A percentile compares a stretch with the other conserved stretches of the same genome.
Conservation (phyloP, 2,329 filamentous ascomycete species). For the Hirsutella rhossiliensis region DNA sequence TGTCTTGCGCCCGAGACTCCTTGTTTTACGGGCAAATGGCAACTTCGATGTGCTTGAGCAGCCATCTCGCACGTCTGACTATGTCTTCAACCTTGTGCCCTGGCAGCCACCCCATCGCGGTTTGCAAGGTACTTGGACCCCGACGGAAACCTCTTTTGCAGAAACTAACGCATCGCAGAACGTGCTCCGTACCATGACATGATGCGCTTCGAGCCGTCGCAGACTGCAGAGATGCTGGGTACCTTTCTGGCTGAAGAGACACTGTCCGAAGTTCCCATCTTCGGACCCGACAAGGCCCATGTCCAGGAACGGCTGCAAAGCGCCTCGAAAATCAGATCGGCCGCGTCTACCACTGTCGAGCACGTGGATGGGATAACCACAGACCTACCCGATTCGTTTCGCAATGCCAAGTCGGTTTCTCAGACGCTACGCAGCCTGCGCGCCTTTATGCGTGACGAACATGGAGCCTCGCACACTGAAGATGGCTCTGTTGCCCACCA, state of each 20-base stretch:
- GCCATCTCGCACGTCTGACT: conserved; percentile 43
- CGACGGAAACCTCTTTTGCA: neutral
- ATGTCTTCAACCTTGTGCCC: conserved; percentile 47
- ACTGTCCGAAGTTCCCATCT: conserved; percentile 42
- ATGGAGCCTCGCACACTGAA: conserved; percentile 7
- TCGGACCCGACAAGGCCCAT: conserved; percentile 37
- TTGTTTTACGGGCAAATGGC: conserved; percentile 49
- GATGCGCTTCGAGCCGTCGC: conserved; percentile 45
- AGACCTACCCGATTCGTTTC: conserved; percentile 28
- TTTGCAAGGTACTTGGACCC: conserved; percentile 31
- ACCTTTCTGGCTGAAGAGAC: conserved; percentile 41
- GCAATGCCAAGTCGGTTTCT: conserved; percentile 28
- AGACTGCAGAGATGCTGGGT: conserved; percentile 39
- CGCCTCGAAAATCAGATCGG: conserved; percentile 22
- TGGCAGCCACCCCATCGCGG: conserved; percentile 49
- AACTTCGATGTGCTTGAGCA: conserved; percentile 50
- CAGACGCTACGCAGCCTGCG: conserved; percentile 38
- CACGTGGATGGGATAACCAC: conserved; percentile 22
- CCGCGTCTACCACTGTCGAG: conserved; percentile 20
- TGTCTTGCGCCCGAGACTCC: conserved; percentile 41
- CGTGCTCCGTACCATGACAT: conserved; percentile 39
- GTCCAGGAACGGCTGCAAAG: conserved; percentile 29
- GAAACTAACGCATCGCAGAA: conserved; percentile 22
- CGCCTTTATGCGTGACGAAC: conserved; percentile 19
- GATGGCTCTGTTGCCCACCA: conserved; percentile 13